Base-by-base conservation (phyloP, 2,329 filamentous ascomycete genomes). In the Phaeomoniella chlamydospora region DNA sequence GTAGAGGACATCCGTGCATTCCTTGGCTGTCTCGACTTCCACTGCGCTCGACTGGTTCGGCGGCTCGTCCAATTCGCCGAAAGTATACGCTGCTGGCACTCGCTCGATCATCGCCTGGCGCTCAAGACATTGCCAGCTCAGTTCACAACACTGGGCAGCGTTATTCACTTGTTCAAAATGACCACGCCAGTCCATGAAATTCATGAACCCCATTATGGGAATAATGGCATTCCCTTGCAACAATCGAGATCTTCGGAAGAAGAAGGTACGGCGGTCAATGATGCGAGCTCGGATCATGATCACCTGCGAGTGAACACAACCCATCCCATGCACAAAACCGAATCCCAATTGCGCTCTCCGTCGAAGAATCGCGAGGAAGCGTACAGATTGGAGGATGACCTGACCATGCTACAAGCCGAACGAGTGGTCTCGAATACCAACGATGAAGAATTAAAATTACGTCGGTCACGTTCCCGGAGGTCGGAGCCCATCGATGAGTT, bases 391-490 rank as follows among this genome's bases (percentile, higher is more conserved):
- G 70, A 78, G 37, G 78, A 83, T 53, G 77, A 82, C 40, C 55
- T 82, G 36, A 64, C 71, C 31, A 58, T 82, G 50, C 61, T 80
- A 32, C 70, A 77, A 43, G 71, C 75, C 2, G 78, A 83, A 55
- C 65, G 72, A 9, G 64, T 75, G 37, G 65, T 72, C 1, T 70
- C 68, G 3, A 49, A 64, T 39, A 42, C 57, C 42, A 40, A 58
- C 47, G 42, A 57, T 3, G 9, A 5, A 52, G 31, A 46, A 46
- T 4, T 47, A 47, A 5, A 42, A 41, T 58, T 54, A 16, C 70
- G 69, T 2, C 62, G 64, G 11, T 64, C 67, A 3, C 61, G 71
- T 33, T 73, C 70, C 4, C 63, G 65, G 29, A 58, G 63, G 6
- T 59, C 65, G 1, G 72, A 78, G 14, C 65, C 67, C 2, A 57